Percentiles rank a stretch among this genome's conserved stretches.
phyloP scores from a whole-genome alignment of 2,329 filamentous ascomycete genomes.

The Ceratocystis lukuohia region DNA sequence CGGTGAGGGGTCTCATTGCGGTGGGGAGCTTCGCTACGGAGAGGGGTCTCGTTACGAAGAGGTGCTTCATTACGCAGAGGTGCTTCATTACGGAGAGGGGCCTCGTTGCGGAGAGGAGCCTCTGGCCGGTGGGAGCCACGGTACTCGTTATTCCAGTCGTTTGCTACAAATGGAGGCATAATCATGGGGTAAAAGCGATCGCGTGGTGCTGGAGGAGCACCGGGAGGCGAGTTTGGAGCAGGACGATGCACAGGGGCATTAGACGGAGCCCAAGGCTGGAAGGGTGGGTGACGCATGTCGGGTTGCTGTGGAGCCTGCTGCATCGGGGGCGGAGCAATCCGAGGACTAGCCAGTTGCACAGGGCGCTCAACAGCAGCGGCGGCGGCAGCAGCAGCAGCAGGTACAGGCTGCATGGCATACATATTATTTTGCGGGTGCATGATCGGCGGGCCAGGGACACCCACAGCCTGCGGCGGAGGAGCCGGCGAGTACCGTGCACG shows the following conservation, averaged over 20 bases:
- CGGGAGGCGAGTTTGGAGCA: constrained; percentile 10
- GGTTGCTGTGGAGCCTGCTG: constrained; percentile 9
- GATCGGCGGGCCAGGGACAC: constrained; percentile 13
- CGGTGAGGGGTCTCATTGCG: not conserved
- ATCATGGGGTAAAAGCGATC: constrained; percentile 15
- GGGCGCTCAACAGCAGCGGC: constrained; percentile 19
- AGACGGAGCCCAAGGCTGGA: constrained; percentile 12
- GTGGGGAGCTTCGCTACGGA: constrained; percentile 9
- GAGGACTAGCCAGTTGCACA: constrained; percentile 21
- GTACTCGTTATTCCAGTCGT: constrained; percentile 14
- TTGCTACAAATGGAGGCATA: constrained; percentile 6
- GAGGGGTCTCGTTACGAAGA: constrained; percentile 10
- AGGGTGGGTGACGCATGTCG: constrained; percentile 3
- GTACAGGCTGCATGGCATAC: not conserved
- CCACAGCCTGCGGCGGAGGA: not conserved
- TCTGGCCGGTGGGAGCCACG: constrained; percentile 12
- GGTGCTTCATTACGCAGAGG: constrained; percentile 11
- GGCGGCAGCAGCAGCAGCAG: not conserved
- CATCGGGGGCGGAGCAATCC: constrained; percentile 4
- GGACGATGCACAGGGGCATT: constrained; percentile 14
- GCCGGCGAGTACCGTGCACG: constrained; percentile 10
- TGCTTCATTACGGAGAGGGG: not conserved
- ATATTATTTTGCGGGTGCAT: constrained; percentile 1
- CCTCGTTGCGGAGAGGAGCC: constrained; percentile 9
- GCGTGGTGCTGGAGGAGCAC: not conserved